A percentile compares a stretch with the other conserved stretches of the same genome.
These are phyloP conservation scores for Cercospora sesami DNA, from an alignment of 2,329 filamentous ascomycete species.

Conservation along the genomic window DNA sequence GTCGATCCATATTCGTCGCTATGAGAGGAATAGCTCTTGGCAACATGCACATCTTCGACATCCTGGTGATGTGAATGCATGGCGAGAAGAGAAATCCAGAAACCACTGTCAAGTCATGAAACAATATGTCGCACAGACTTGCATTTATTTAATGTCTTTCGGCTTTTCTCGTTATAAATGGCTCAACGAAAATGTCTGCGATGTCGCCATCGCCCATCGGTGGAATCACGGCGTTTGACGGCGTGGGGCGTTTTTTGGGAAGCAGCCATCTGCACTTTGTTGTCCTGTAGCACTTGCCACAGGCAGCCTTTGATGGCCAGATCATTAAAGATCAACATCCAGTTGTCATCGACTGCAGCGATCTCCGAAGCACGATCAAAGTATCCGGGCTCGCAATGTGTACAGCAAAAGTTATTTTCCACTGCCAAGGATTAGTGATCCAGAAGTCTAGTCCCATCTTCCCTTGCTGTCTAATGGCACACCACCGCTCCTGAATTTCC, in stretches of 20 bases:
- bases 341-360: neutral
- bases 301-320: neutral
- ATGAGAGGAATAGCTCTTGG: neutral
- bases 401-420: neutral
- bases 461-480: neutral
- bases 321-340: neutral
- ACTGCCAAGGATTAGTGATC: neutral
- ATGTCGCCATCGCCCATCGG: neutral
- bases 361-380: neutral
- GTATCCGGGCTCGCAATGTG: neutral
- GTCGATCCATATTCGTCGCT: constrained; percentile 1
- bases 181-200: neutral
- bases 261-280: neutral
- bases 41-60: neutral
- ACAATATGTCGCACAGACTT: neutral
- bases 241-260: neutral
- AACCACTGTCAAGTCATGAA: neutral
- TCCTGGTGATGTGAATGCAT: neutral
- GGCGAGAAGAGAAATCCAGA: neutral
- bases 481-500: neutral
- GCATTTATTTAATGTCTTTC: neutral
- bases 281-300: neutral
- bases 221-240: neutral
- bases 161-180: neutral
- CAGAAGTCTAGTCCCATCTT: neutral